A percentile compares a stretch with the other conserved stretches of the same genome.
Conservation (phyloP, 768 basidiomycete genomes). For the Exsudoporus frostii region DNA sequence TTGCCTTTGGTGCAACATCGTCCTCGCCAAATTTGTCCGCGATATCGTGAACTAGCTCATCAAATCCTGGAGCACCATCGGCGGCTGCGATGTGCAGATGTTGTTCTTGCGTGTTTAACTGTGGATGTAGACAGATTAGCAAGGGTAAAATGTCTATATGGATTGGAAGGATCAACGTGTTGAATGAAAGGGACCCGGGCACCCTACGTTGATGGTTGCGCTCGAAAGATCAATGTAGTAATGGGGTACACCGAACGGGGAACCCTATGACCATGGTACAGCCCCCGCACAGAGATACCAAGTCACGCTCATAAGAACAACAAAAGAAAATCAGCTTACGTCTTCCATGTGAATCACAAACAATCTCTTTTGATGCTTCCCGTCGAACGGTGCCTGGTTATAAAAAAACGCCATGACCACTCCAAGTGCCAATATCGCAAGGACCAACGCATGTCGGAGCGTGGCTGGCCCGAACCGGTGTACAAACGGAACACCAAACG, state of each 20-base stretch:
- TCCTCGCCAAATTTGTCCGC: conserved; percentile 55
- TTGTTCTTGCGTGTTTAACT: conserved; percentile 72
- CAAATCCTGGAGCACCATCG: conserved; percentile 78
- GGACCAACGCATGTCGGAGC: conserved; percentile 40
- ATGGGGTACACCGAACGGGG: not conserved
- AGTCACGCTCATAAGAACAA: not conserved
- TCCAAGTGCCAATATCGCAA: conserved; percentile 45
- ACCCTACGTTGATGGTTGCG: not conserved
- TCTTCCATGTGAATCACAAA: conserved; percentile 86
- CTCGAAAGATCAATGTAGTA: not conserved
- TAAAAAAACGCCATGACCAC: conserved; percentile 60
- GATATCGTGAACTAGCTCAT: conserved; percentile 57
- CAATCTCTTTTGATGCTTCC: conserved; percentile 81
- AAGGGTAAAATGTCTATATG: not conserved
- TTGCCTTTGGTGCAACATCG: conserved; percentile 38
- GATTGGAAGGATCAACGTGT: not conserved
- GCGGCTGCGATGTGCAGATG: conserved; percentile 79
- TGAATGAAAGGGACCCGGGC: not conserved
- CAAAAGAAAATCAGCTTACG: conserved; percentile 40
- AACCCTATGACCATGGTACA: not conserved
- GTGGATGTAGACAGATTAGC: conserved; percentile 1
- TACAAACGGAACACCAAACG: conserved; percentile 65
- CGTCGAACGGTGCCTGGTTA: conserved; percentile 65
- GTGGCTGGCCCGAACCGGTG: conserved; percentile 58
- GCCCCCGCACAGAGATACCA: not conserved